phyloP scores from a whole-genome alignment of 352 stramenopile species.

The Phytopythium cucurbitacearum region DNA sequence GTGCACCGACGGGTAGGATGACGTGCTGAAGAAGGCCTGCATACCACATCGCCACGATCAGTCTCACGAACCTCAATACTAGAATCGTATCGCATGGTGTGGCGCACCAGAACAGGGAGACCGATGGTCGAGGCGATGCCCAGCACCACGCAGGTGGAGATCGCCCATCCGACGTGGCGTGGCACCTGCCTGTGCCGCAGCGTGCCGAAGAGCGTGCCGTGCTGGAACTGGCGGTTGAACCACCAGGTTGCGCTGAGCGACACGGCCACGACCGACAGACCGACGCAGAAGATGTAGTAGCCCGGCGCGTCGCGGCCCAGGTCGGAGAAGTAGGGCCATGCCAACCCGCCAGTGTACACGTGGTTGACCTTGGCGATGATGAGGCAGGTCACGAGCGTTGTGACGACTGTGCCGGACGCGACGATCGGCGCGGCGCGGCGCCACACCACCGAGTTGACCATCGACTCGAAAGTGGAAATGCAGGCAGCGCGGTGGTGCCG shows the following conservation, averaged over 20 bases:
- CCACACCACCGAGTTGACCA: too few relatives aligned
- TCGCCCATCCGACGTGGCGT: neutral
- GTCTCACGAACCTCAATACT: too few relatives aligned
- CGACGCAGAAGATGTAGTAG: constrained; percentile 37
- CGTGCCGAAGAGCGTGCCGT: constrained; percentile 11
- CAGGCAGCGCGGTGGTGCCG: too few relatives aligned
- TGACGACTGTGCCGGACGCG: constrained; percentile 19
- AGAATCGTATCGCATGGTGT: too few relatives aligned
- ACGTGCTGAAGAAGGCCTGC: constrained; percentile 48
- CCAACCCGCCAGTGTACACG: constrained; percentile 40
- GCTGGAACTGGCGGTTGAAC: constrained; percentile 47
- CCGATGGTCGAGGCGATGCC: constrained; percentile 29
- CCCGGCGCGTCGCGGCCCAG: constrained; percentile 31
- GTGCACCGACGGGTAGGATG: constrained; percentile 49
- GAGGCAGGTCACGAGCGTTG: constrained; percentile 42
- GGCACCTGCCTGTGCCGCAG: constrained; percentile 6
- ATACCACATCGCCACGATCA: too few relatives aligned
- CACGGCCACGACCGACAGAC: constrained; percentile 20
- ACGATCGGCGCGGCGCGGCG: constrained; percentile 17
- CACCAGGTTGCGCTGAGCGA: constrained; percentile 34
- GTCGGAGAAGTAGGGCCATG: constrained; percentile 57
- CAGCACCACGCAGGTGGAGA: constrained; percentile 9
- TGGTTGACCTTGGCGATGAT: constrained; percentile 27
- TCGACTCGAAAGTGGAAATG: too few relatives aligned
- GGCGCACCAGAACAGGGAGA: constrained; percentile 24